These are phyloP conservation scores for Psidium guajava DNA, from an alignment of 345 rosid species.

Conservation along the genomic window DNA sequence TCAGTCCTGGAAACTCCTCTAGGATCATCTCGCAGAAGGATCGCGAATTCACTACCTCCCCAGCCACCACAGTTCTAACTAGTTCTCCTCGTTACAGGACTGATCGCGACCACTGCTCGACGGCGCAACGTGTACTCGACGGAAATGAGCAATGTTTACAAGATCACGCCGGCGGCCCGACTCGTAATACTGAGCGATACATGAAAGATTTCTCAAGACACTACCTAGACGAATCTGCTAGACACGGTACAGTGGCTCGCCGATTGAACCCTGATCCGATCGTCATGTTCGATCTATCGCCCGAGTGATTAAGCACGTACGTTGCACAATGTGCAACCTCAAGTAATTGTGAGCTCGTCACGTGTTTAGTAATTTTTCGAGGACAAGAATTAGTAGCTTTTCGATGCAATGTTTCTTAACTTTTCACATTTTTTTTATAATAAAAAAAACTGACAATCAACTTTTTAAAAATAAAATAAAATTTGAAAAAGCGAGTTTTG, in stretches of 20 bases:
- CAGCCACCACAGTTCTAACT: neutral
- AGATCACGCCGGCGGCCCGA: rapidly evolving
- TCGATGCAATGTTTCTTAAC: neutral
- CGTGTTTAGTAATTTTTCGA: neutral
- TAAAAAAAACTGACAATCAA: no score
- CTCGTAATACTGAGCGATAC: rapidly evolving
- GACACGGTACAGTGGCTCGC: neutral
- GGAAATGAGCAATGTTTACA: neutral
- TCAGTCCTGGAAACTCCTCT: rapidly evolving
- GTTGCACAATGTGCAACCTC: neutral
- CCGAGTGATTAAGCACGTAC: neutral
- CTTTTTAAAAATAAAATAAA: no score
- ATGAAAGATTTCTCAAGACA: neutral
- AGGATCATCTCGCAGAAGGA: neutral
- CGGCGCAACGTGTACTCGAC: rapidly evolving
- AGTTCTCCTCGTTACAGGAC: neutral
- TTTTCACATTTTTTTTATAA: no score
- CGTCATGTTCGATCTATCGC: neutral
- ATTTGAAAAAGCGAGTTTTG: no score
- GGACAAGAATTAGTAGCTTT: neutral
- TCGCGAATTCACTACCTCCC: rapidly evolving
- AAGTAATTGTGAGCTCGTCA: neutral
- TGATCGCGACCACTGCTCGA: neutral
- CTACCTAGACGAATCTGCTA: rapidly evolving
- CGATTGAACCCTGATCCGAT: neutral